Percentiles rank a stretch among this genome's conserved stretches.
These are phyloP conservation scores for Termitomyces sp. DNA, from an alignment of 768 basidiomycete species.

Conservation along the genomic window DNA sequence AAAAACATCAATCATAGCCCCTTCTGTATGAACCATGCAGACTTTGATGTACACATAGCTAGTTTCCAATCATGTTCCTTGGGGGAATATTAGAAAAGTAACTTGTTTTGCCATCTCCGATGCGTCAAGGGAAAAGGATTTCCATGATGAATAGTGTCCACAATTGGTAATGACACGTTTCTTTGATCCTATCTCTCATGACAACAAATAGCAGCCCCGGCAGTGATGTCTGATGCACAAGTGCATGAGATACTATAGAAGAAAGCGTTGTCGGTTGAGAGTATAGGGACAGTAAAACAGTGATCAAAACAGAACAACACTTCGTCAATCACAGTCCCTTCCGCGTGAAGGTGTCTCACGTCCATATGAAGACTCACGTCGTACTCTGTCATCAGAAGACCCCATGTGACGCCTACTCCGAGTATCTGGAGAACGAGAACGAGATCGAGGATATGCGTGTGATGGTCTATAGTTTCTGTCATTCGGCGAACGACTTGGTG, in stretches of 20 bases:
- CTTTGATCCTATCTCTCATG: no score
- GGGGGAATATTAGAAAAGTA: no score
- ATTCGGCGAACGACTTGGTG: constrained; percentile 12
- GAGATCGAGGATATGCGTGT: not conserved
- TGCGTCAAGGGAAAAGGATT: no score
- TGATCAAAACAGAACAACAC: not conserved
- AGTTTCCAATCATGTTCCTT: no score
- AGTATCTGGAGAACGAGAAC: constrained; percentile 11
- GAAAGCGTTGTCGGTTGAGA: not conserved
- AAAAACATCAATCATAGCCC: no score
- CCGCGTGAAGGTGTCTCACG: constrained; percentile 9
- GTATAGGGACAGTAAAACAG: no score
- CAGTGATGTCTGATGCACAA: not conserved
- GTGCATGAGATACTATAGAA: not conserved
- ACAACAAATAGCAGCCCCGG: no score
- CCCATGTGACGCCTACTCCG: constrained; percentile 7
- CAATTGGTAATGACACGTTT: no score
- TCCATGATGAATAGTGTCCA: no score
- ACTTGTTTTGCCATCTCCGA: no score
- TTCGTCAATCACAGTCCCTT: constrained; percentile 11
- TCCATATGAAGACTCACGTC: not conserved
- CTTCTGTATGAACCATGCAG: no score
- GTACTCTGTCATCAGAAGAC: constrained; percentile 3
- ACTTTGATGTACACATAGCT: no score
- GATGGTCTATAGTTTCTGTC: constrained; percentile 4